Evolutionary conservation across 2,329 filamentous ascomycete genomes (phyloP).

Genomic region (Pseudocercospora crystallina): DNA sequence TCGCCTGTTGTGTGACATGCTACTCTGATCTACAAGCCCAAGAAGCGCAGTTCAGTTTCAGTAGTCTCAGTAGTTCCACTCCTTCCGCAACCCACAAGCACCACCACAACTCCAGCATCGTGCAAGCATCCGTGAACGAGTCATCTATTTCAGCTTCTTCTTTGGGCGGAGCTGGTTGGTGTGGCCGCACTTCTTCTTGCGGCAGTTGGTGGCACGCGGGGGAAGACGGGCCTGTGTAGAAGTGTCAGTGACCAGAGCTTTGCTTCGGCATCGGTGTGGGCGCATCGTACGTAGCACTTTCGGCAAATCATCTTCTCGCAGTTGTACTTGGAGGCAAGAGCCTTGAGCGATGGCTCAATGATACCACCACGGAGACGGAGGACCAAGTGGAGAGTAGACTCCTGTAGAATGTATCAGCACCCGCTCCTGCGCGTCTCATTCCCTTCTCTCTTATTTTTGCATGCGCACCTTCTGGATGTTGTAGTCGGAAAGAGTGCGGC

Average conservation of each 20-base stretch:
- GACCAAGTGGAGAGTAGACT: slow-evolving; percentile 97
- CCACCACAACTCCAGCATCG: slow-evolving; percentile 16
- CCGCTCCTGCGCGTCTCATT: neutral
- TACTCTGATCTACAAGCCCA: neutral
- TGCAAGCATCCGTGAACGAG: slow-evolving; percentile 12
- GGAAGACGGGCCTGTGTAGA: slow-evolving; percentile 70
- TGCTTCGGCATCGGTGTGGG: slow-evolving; percentile 20
- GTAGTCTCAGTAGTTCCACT: too few species aligned
- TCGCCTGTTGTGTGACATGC: slow-evolving; percentile 3
- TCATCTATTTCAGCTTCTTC: slow-evolving; percentile 95
- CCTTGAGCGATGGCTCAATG: slow-evolving; percentile 98
- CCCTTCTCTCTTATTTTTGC: neutral
- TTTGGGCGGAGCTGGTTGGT: slow-evolving; percentile 99
- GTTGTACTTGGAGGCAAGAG: slow-evolving; percentile 98
- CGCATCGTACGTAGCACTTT: slow-evolving; percentile 90
- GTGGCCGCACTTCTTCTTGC: slow-evolving; percentile 99
- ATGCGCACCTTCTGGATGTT: slow-evolving; percentile 94
- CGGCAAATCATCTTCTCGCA: slow-evolving; percentile 99
- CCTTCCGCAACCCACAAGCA: neutral
- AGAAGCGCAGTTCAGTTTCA: too few species aligned
- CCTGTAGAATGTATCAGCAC: slow-evolving; percentile 53
- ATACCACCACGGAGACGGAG: slow-evolving; percentile 99
- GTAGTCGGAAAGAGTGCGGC: slow-evolving; percentile 94
- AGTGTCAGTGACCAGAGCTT: slow-evolving; percentile 6
- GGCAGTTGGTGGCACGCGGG: slow-evolving; percentile 99